Percentiles rank a stretch among this genome's conserved stretches.
Evolutionary conservation across 306 rosid genomes (phyloP).

Genomic region (Acmispon strigosus): DNA sequence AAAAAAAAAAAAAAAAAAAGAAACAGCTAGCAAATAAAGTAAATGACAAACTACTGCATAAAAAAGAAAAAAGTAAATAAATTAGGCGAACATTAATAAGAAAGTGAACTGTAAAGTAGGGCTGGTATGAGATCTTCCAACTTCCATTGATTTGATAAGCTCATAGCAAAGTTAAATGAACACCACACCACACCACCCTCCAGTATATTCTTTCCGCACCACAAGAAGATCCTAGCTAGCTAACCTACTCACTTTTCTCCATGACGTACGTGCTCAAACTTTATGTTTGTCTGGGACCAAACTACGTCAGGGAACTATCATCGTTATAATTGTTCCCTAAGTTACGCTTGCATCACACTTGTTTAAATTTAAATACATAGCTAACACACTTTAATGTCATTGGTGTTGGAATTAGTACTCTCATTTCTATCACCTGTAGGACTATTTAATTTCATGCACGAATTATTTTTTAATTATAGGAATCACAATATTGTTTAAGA

Average conservation of each 20-base stretch:
- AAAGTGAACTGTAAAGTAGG: not conserved
- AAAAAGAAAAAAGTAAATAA: not conserved
- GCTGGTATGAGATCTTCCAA: not conserved
- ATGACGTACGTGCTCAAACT: constrained; percentile 4
- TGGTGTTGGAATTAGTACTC: no score
- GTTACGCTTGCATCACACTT: no score
- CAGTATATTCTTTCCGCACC: constrained; percentile 20
- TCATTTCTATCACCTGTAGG: no score
- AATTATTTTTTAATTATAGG: no score
- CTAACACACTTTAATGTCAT: no score
- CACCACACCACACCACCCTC: not conserved
- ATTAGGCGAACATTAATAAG: not conserved
- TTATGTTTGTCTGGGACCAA: not conserved
- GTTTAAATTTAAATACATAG: no score
- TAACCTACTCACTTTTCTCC: constrained; percentile 10
- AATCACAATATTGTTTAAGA: no score
- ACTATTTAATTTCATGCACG: no score
- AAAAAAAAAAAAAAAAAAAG: no score
- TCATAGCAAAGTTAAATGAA: not conserved
- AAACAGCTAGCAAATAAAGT: not conserved
- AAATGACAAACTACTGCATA: not conserved
- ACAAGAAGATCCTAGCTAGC: not conserved
- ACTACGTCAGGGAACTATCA: not conserved
- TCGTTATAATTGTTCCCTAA: no score
- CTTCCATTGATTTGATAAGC: not conserved